phyloP scores from a whole-genome alignment of 169 alveolate genomes.

The Cyclospora cayetanensis region DNA sequence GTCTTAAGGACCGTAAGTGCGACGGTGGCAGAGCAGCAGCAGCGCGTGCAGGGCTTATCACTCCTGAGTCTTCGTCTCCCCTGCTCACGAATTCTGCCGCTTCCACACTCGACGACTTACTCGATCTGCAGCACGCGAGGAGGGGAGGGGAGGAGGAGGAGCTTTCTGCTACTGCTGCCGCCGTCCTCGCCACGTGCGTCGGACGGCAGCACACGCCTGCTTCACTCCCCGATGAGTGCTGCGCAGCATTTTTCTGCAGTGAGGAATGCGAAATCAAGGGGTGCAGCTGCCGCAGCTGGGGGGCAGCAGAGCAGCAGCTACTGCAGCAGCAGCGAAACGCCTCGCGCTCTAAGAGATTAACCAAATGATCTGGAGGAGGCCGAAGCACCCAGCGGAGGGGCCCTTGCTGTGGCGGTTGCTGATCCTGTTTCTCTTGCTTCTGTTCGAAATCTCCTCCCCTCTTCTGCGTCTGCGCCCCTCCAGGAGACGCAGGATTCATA shows the following conservation, averaged over 20 bases:
- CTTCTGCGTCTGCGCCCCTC: not conserved
- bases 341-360: slow-evolving; percentile 43
- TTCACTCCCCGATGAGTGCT: no score
- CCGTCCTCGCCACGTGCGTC: not conserved
- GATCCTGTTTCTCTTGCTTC: not conserved
- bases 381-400: slow-evolving; percentile 48
- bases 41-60: not conserved
- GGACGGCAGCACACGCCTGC: not conserved
- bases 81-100: no score
- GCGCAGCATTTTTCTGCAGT: not conserved
- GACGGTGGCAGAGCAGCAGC: not conserved
- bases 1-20: not conserved
- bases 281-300: slow-evolving; percentile 52
- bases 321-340: slow-evolving; percentile 67
- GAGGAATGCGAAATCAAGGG: not conserved
- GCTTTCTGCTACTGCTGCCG: not conserved
- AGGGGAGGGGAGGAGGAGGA: no score
- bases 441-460: not conserved
- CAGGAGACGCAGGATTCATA: not conserved
- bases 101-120: no score
- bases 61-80: not conserved
- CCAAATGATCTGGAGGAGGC: slow-evolving; percentile 40
- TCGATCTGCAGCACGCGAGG: no score
- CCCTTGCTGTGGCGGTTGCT: not conserved
- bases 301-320: slow-evolving; percentile 8